Evolutionary conservation across 2,329 filamentous ascomycete genomes (phyloP), one percentile per base, ranked within the genome.

Genomic region (Colletotrichum shisoi): DNA sequence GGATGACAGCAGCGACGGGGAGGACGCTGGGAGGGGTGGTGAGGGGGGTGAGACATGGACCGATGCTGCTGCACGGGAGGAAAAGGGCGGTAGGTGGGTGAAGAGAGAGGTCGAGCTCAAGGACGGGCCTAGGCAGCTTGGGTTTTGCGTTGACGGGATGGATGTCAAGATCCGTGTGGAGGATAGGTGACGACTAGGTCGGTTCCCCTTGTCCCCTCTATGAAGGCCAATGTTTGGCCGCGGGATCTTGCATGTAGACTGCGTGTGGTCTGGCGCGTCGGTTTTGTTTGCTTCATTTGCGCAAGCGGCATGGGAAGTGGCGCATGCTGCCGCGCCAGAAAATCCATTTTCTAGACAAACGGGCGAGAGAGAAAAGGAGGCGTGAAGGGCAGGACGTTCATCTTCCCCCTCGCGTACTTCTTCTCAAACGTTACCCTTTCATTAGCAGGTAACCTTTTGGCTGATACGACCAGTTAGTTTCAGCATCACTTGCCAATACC

Each of bases 91-190:
- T 1, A 84, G 87, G 69, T 93, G 91, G 83, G 83, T 93, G 56
- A 89, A 89, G 76, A 84, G 93, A 66, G 92, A 96, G 77, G 88
- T 93, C 39, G 90, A 94, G 77, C 83, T 97, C 62, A 85, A 85
- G 63, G 90, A 94, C 72, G 91, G 92, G 13, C 94, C 92, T 11
- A 87, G 92, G 73, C 88, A 91, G 76, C 83, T 97, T 71, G 93
- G 93, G 1, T 94, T 93, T 72, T 93, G 90, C 78, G 87, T 97
- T 65, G 93, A 96, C 74, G 89, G 89, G 0, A 76, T 81, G 69
- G 88, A 92, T 73, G 91, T 87, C 11, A 87, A 79, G 70, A 84
- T 97, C 42, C 84, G 93, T 45, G 85, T 97, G 39, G 91, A 94
- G 74, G 65, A 80, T 57, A 77, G 76, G 61, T 79, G 54, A 59